Percentiles rank a stretch among this genome's conserved stretches.
phyloP scores from a whole-genome alignment of 2,329 filamentous ascomycete species.

The Mariannaea elegans region DNA sequence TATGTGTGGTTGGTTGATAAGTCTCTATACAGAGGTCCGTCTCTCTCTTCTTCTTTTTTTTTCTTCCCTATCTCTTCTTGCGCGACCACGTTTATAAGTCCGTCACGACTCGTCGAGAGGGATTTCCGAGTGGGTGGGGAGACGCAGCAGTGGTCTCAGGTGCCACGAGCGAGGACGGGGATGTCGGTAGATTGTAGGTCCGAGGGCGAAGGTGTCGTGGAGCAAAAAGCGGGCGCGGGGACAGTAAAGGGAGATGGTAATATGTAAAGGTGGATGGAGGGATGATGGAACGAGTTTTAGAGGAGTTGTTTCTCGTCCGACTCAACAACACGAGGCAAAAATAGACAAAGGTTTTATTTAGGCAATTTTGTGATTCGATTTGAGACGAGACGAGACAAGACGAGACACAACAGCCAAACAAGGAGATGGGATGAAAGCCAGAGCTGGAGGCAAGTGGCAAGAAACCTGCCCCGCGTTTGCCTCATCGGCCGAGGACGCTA shows the following conservation, averaged over 20 bases:
- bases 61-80: background rate
- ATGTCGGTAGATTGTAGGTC: conserved; percentile 23
- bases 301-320: no score
- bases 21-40: no score
- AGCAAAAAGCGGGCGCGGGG: background rate
- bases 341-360: background rate
- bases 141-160: background rate
- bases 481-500: conserved; percentile 1
- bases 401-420: no score
- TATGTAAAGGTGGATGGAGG: no score
- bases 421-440: no score
- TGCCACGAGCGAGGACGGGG: background rate
- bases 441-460: no score
- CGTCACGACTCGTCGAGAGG: conserved; percentile 6
- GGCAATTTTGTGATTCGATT: background rate
- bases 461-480: conserved; percentile 1
- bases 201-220: conserved; percentile 2
- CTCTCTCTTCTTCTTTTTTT: background rate
- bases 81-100: background rate
- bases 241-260: background rate
- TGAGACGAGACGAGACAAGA: background rate
- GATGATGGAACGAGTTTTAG: background rate
- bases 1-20: background rate
- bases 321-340: background rate
- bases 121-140: background rate